Evolutionary conservation across 345 rosid genomes (phyloP).

Genomic region (Salix caprea): DNA sequence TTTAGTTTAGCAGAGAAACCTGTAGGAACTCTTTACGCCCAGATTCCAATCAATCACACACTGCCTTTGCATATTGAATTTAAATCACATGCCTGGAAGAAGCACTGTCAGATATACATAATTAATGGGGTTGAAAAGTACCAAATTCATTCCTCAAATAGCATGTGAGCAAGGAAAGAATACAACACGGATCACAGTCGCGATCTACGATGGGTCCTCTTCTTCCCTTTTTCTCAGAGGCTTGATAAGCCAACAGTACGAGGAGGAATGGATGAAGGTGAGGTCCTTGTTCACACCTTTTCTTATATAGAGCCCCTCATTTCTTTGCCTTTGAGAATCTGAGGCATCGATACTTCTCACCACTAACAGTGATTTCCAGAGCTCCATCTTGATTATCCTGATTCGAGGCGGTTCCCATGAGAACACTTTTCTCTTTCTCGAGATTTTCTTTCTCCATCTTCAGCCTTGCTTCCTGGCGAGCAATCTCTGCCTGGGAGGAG

Average conservation of each 20-base stretch:
- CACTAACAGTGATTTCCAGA: constrained; percentile 91
- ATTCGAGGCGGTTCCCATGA: constrained; percentile 93
- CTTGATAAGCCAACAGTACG: neutral
- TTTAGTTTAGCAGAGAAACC: no score
- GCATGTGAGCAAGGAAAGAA: neutral
- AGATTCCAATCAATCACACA: neutral
- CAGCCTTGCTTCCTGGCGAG: constrained; percentile 89
- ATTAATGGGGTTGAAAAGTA: neutral
- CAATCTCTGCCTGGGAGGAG: constrained; percentile 65
- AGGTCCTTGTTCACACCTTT: neutral
- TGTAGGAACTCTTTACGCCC: neutral
- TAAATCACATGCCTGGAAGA: no score
- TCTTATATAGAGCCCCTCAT: constrained; percentile 26
- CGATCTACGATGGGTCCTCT: neutral
- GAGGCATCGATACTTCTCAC: constrained; percentile 86
- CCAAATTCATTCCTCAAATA: neutral
- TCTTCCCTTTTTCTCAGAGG: neutral
- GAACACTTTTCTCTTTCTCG: constrained; percentile 95
- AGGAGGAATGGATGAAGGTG: neutral
- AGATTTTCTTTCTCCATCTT: constrained; percentile 94
- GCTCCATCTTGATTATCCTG: constrained; percentile 98
- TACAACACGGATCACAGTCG: neutral
- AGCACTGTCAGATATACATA: constrained; percentile 30
- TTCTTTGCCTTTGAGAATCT: constrained; percentile 94
- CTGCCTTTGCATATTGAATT: neutral